These are phyloP conservation scores for Microbotryomycetes sp. DNA, from an alignment of 1,284 basidiomycete species.

Conservation along the genomic window DNA sequence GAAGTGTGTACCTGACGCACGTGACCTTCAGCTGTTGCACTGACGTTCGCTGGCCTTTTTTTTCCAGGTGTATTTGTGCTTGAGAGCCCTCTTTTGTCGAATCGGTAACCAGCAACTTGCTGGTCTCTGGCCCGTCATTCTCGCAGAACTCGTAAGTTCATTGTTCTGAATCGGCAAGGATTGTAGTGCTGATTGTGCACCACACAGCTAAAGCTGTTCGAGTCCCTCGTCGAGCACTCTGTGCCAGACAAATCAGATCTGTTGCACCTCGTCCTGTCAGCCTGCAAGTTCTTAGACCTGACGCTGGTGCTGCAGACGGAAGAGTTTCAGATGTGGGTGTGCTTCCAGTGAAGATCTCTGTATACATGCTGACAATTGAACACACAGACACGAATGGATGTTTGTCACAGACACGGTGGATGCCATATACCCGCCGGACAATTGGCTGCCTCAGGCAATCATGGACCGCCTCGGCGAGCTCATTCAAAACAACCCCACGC, in stretches of 20 bases:
- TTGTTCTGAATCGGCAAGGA: background rate
- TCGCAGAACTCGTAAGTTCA: constrained; percentile 73
- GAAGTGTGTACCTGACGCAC: constrained; percentile 55
- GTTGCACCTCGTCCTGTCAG: constrained; percentile 71
- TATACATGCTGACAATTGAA: constrained; percentile 4
- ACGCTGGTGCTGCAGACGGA: constrained; percentile 86
- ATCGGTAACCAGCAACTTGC: constrained; percentile 83
- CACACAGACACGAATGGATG: constrained; percentile 87
- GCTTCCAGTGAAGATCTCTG: too few relatives aligned
- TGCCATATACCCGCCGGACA: constrained; percentile 78
- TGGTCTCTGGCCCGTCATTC: constrained; percentile 93
- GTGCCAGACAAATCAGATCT: constrained; percentile 51
- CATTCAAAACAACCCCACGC: constrained; percentile 29
- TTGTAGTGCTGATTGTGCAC: too few relatives aligned
- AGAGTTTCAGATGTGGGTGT: constrained; percentile 87
- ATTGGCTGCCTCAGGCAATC: constrained; percentile 76
- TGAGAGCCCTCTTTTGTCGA: constrained; percentile 86
- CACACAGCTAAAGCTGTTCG: constrained; percentile 55
- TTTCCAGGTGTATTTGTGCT: constrained; percentile 66
- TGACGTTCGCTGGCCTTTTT: background rate
- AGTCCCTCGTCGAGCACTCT: constrained; percentile 45
- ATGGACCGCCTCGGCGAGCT: constrained; percentile 86
- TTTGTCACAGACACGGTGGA: constrained; percentile 97
- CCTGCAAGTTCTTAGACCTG: constrained; percentile 89
- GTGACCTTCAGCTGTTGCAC: too few relatives aligned